Evolutionary conservation across 1,284 basidiomycete species (phyloP), one percentile per base, ranked within the genome.

Genomic region (Ganoderma leucocontextum): DNA sequence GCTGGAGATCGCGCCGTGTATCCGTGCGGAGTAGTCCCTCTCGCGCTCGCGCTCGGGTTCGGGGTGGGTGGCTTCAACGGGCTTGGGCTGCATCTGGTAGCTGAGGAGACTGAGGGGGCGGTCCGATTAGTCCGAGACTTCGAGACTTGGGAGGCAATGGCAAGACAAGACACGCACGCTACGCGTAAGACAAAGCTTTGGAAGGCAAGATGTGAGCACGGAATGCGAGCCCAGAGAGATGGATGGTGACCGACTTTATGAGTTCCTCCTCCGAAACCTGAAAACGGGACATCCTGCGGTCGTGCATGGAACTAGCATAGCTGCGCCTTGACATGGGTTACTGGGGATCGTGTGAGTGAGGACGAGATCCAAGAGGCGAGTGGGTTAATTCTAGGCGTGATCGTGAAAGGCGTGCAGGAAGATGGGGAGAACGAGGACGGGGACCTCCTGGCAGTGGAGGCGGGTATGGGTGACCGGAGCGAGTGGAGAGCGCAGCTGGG

Each of bases 191-290:
- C 86, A 86, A 92, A 93, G 73, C 93, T 95, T 72, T 10, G 67
- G 58, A 19, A n/a, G 29, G 29, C 60, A 33, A 49, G 61, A 55
- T 9, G 67, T 58, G 47, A 73, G 61, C 22, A 68, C 62, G 29
- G 33, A 33, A 33, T 67, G 38, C 13, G 41, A 70, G 59, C 15
- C 61, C 35, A 66, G 65, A 60, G 64, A 57, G 64, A 63, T 62
- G 65, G 55, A 60, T 22, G 42, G 8, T 8, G 60, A 85, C 89
- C 67, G 77, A 95, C 93, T 92, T 88, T 82, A 93, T 94, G 74
- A 95, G 82, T 76, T 94, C 92, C 67, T 94, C 91, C 75, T 95
- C 93, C 38, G 89, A 87, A 61, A 95, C 89, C 72, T 90, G 85
- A 81, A 91, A 87, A 77, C 90, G 91, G 69, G 91, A 91, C 69